Evolutionary conservation across 495 filamentous ascomycete species (phyloP).

Genomic region (Gamarada debralockiae): DNA sequence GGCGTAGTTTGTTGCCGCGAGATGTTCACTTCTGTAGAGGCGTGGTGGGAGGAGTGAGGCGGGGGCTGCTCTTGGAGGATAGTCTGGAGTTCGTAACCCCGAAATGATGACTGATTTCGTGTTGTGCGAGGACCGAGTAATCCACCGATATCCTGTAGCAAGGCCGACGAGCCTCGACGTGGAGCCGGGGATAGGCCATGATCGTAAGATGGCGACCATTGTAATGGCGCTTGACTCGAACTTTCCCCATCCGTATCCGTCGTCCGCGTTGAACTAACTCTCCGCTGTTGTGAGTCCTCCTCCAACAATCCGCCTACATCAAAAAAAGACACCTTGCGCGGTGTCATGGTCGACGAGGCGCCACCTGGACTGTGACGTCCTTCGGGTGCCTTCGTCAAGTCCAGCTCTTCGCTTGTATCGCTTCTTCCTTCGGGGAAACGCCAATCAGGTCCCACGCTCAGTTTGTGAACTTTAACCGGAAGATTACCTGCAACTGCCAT

Average conservation of each 20-base stretch:
- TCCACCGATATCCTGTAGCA: slow-evolving; percentile 25
- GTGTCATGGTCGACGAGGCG: slow-evolving; percentile 31
- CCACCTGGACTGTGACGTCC: slow-evolving; percentile 1
- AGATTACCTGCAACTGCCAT: slow-evolving; percentile 29
- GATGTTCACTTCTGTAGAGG: background rate
- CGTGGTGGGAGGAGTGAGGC: background rate
- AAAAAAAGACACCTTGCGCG: slow-evolving; percentile 59
- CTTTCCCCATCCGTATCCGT: slow-evolving; percentile 22
- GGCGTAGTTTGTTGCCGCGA: slow-evolving; percentile 10
- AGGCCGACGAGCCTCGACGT: slow-evolving; percentile 12
- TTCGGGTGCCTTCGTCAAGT: slow-evolving; percentile 15
- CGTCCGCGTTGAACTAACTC: slow-evolving; percentile 6
- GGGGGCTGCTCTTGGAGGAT: slow-evolving; percentile 12
- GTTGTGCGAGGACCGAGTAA: slow-evolving; percentile 15
- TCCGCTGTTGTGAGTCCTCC: slow-evolving; percentile 9
- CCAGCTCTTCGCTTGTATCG: slow-evolving; percentile 18
- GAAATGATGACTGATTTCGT: background rate
- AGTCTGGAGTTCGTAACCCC: slow-evolving; percentile 21
- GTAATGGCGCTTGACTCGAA: slow-evolving; percentile 3
- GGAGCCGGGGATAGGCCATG: slow-evolving; percentile 10
- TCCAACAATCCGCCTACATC: slow-evolving; percentile 66
- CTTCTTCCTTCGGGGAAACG: slow-evolving; percentile 13
- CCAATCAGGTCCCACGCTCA: slow-evolving; percentile 16
- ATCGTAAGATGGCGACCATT: background rate
- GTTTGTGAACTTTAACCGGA: slow-evolving; percentile 20